Conservation (phyloP, 2,329 filamentous ascomycete species). For the Aspergillus oerlinghausenensis region DNA sequence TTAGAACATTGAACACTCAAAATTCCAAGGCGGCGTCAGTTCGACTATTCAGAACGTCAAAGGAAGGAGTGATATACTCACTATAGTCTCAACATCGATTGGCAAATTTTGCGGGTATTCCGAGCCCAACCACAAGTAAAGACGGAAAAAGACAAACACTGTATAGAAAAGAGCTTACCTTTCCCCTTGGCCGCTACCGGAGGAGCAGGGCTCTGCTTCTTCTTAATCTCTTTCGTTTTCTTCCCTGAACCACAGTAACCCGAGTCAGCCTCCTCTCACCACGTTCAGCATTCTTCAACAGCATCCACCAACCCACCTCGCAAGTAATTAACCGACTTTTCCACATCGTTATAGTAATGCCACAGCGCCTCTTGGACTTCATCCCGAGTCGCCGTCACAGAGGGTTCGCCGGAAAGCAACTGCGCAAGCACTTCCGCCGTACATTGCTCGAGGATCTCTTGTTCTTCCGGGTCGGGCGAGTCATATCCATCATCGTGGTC, state of each 20-base stretch:
- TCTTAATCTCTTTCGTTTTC: slow-evolving; percentile 34
- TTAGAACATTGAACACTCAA: slow-evolving; percentile 31
- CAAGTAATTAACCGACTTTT: slow-evolving; percentile 77
- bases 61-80: slow-evolving; percentile 14
- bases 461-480: slow-evolving; percentile 41
- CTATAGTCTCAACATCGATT: background rate
- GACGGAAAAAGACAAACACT: background rate
- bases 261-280: slow-evolving; percentile 4
- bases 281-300: background rate
- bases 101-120: slow-evolving; percentile 3
- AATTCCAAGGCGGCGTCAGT: slow-evolving; percentile 31
- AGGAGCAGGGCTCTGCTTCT: slow-evolving; percentile 23
- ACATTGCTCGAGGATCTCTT: slow-evolving; percentile 59
- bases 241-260: slow-evolving; percentile 21
- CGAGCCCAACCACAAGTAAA: slow-evolving; percentile 24
- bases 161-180: slow-evolving; percentile 20
- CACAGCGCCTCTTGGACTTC: slow-evolving; percentile 88
- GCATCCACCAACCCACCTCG: slow-evolving; percentile 50
- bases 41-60: slow-evolving; percentile 15
- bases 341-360: slow-evolving; percentile 94
- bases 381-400: slow-evolving; percentile 57
- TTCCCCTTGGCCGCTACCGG: slow-evolving; percentile 21
- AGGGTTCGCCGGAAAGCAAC: slow-evolving; percentile 57
- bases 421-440: slow-evolving; percentile 62
- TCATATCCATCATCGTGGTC: slow-evolving; percentile 39